Conservation (phyloP, 129 eudicot genomes). For the Deinandra increscens region DNA sequence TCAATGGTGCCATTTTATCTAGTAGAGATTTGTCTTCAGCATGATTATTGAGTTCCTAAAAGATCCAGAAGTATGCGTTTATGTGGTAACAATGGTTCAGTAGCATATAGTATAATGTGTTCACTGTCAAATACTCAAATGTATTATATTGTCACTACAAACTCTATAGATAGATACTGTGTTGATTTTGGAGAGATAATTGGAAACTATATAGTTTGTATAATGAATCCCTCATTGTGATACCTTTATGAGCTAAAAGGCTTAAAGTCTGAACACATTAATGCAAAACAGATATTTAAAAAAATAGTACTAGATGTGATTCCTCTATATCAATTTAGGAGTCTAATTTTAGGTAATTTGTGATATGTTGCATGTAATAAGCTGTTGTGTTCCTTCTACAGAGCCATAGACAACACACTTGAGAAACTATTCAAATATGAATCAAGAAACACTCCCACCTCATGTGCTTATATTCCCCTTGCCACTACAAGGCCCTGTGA, state of each 20-base stretch:
- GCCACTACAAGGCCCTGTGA: constrained; percentile 71
- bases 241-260: neutral
- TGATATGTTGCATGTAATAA: constrained; percentile 13
- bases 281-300: no score
- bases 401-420: neutral
- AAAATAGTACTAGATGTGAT: no score
- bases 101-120: neutral
- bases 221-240: neutral
- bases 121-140: neutral
- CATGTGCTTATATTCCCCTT: constrained; percentile 68
- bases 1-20: neutral
- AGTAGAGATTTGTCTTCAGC: no score
- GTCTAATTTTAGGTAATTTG: neutral
- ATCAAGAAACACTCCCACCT: constrained; percentile 34
- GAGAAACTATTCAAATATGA: constrained; percentile 19
- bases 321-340: neutral
- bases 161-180: neutral
- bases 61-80: no score
- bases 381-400: constrained; percentile 11
- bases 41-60: no score
- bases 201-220: neutral
- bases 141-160: neutral
- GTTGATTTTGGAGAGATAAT: neutral
- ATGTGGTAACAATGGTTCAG: neutral
- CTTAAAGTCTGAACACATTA: no score